Conservation (phyloP, 1,139 yeast genomes). For the Yamadazyma mexicana region DNA sequence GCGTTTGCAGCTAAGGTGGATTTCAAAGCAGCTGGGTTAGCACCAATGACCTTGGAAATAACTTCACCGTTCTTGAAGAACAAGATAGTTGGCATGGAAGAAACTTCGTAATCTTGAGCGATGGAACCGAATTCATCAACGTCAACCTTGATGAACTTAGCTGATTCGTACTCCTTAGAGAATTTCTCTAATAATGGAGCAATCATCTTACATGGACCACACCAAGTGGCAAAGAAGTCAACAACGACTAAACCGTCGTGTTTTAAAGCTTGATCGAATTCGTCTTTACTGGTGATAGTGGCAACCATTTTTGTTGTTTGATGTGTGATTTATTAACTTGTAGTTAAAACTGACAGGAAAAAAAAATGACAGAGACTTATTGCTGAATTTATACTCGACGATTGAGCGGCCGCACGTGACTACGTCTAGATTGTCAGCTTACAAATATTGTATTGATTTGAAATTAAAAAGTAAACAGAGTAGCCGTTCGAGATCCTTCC, state of each 20-base stretch:
- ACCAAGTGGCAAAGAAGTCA: conserved; percentile 89
- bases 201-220: conserved; percentile 90
- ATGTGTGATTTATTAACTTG: conserved; percentile 1
- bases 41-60: conserved; percentile 79
- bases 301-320: conserved; percentile 36
- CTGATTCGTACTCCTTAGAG: conserved; percentile 43
- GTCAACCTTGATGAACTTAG: conserved; percentile 64
- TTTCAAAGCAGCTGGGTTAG: conserved; percentile 81
- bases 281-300: conserved; percentile 33
- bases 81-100: conserved; percentile 88
- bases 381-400: conserved; percentile 3
- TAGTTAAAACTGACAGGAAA: neutral
- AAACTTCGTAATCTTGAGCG: conserved; percentile 72
- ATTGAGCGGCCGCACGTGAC: conserved; percentile 11
- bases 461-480: neutral
- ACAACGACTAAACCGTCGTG: conserved; percentile 67
- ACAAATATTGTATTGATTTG: neutral
- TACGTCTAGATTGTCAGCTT: conserved; percentile 4
- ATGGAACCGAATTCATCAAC: conserved; percentile 63
- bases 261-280: conserved; percentile 60
- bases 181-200: conserved; percentile 76
- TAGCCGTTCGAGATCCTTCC: neutral
- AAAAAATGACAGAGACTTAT: neutral
- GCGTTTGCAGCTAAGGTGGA: conserved; percentile 60
- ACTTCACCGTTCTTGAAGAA: conserved; percentile 76